These are phyloP conservation scores for Tulasnella sp. DNA, from an alignment of 768 basidiomycete genomes.

Conservation along the genomic window DNA sequence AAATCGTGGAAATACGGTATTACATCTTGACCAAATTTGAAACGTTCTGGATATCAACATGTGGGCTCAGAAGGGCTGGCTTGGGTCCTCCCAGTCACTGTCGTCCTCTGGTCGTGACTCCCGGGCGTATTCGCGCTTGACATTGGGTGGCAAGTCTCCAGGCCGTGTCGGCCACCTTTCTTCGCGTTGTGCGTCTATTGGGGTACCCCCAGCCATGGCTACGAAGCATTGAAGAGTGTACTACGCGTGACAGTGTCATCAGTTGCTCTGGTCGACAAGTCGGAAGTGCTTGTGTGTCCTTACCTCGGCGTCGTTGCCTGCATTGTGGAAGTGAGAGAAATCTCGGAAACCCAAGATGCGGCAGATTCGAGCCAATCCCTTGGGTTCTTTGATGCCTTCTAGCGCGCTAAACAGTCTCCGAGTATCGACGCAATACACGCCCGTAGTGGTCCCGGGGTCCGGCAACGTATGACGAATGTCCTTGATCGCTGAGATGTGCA, in stretches of 20 bases:
- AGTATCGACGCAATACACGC: constrained; percentile 64
- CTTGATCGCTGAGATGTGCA: constrained; percentile 40
- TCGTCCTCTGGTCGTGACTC: constrained; percentile 15
- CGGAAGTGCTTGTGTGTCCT: constrained; percentile 26
- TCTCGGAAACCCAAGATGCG: constrained; percentile 52
- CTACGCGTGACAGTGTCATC: constrained; percentile 33
- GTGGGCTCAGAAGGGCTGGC: not conserved
- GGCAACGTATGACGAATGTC: constrained; percentile 51
- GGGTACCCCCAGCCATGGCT: constrained; percentile 65
- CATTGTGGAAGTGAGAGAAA: constrained; percentile 60
- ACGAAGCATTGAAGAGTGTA: constrained; percentile 60
- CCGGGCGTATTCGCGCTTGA: not conserved
- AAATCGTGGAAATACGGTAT: not conserved
- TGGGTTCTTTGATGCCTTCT: constrained; percentile 52
- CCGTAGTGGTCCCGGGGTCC: constrained; percentile 43
- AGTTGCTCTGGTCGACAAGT: not conserved
- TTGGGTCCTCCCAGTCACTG: constrained; percentile 10
- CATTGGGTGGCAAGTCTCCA: not conserved
- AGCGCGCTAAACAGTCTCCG: constrained; percentile 67
- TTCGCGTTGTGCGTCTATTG: constrained; percentile 67
- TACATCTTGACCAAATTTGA: not conserved
- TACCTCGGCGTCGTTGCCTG: constrained; percentile 80
- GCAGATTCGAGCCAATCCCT: constrained; percentile 55
- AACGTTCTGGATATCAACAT: not conserved
- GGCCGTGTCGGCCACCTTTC: constrained; percentile 56